Conservation (phyloP, 768 basidiomycete species). For the Mycena olivaceomarginata region DNA sequence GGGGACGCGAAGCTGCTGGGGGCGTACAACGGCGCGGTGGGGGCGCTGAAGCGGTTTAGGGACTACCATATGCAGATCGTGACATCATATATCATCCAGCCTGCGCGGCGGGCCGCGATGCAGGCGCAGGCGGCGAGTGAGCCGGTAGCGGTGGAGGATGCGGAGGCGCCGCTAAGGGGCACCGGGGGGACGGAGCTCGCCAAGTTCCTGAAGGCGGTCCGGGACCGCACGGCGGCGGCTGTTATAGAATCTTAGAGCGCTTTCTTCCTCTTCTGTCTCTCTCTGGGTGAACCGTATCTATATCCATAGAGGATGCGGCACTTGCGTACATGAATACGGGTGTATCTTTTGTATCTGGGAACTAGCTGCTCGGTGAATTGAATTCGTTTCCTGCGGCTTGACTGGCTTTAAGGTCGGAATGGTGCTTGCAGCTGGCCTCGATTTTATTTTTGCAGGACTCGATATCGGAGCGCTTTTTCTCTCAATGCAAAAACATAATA, state of each 20-base stretch:
- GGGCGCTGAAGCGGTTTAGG: constrained; percentile 81
- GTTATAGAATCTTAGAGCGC: constrained; percentile 43
- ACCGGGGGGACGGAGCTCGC: constrained; percentile 89
- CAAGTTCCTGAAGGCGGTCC: constrained; percentile 83
- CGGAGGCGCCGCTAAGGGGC: constrained; percentile 68
- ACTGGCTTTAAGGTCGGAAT: too few relatives aligned
- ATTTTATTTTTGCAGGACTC: too few relatives aligned
- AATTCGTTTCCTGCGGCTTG: too few relatives aligned
- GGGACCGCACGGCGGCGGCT: constrained; percentile 78
- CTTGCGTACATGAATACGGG: too few relatives aligned
- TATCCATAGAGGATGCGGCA: background rate
- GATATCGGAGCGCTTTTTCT: too few relatives aligned
- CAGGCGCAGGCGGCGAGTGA: constrained; percentile 46
- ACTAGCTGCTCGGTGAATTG: too few relatives aligned
- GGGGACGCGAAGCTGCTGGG: constrained; percentile 58
- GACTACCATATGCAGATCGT: constrained; percentile 88
- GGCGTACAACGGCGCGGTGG: constrained; percentile 81
- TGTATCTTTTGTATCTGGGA: too few relatives aligned
- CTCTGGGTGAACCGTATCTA: background rate
- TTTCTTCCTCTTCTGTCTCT: background rate
- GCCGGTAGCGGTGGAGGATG: constrained; percentile 47
- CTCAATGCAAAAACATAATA: too few relatives aligned
- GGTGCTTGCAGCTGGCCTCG: too few relatives aligned
- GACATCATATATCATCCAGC: constrained; percentile 84
- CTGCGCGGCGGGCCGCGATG: constrained; percentile 65